Base-by-base conservation (phyloP, 495 filamentous ascomycete genomes). In the Trichoderma reesei region DNA sequence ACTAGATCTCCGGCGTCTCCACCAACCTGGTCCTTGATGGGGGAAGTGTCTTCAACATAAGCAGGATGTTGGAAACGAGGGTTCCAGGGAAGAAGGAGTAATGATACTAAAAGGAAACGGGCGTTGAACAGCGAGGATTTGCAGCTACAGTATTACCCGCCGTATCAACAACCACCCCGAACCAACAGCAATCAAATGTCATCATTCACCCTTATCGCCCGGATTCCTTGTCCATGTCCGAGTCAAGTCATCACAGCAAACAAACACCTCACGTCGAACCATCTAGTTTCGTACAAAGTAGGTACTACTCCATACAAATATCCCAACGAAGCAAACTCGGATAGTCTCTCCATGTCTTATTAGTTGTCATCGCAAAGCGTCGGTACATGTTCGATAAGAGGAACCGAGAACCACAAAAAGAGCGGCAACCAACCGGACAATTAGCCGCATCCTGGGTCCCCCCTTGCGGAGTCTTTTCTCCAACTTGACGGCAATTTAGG, bases 391-490 rank as follows among this genome's bases (percentile, higher is more conserved):
- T 26, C 26, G 26, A 26, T 26, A 26, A 26, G 26, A 26, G 26
- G 26, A 26, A 26, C 26, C 26, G 26, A 26, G 26, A 56, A 14
- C 51, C 26, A 34, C 31, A 18, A 26, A 26, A 26, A 26, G 51
- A 56, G 51, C 51, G 51, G 31, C 51, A 34, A 56, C 51, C 51
- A 56, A 56, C 51, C 51, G 51, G 51, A 56, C 51, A 56, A 56
- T 56, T 56, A 56, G 51, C 51, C 51, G 51, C 20, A 56, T 56
- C 51, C 51, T 56, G 20, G 51, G 26, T 26, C 26, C 26, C 26
- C 26, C 26, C 16, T 26, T 56, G 51, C 51, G 51, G 51, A 56
- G 51, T 26, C 10, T 48, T 18, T 16, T 44, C 14, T 26, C 26
- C 26, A 26, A 26, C 26, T 26, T 26, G 26, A 26, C 26, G 26